Evolutionary conservation across 495 filamentous ascomycete species (phyloP), one percentile per base, ranked within the genome.

Genomic region (Aspergillus asperescens): DNA sequence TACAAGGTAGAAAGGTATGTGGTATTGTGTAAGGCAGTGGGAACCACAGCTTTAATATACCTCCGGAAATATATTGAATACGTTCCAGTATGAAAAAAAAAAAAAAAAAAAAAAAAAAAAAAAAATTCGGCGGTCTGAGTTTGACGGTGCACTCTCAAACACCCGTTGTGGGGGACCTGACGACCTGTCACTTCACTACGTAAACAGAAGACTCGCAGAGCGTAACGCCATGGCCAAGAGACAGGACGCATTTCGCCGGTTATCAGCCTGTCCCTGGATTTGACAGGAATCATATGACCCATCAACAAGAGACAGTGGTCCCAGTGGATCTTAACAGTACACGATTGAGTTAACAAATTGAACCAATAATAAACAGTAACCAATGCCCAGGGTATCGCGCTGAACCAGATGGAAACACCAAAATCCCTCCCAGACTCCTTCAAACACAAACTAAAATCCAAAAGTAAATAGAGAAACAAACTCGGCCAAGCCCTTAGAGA

Each of bases 401-500:
- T 29, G 42, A 46, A 37, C 51, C 42, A 47, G 28, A 32, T 2
- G n/a, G n/a, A n/a, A n/a, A n/a, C n/a, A n/a, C n/a, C n/a, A 12
- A 16, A 42, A 42, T 16, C 41, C 41, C 10, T 24, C 48, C 41
- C 47, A 47, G 35, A 42, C 42, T 52, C 48, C 44, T 46, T 10
- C 28, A 49, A 53, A 40, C 46, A 50, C 8, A 54, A 49, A 53
- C 54, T 34, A 37, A 18, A 28, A 31, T 48, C 10, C 43, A 48
- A 45, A 32, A 16, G 7, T 13, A 18, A 15, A 23, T 10, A 5
- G 20, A 34, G 35, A 15, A 47, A 15, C 28, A 22, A 16, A 43
- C n/a, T 13, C n/a, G 24, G 25, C 40, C 12, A 32, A 46, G 23
- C 34, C 24, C 27, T 69, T 47, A 72, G 3, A 74, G 39, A 57